phyloP scores from a whole-genome alignment of 805 yeast genomes.

The Metschnikowia reukaufii region DNA sequence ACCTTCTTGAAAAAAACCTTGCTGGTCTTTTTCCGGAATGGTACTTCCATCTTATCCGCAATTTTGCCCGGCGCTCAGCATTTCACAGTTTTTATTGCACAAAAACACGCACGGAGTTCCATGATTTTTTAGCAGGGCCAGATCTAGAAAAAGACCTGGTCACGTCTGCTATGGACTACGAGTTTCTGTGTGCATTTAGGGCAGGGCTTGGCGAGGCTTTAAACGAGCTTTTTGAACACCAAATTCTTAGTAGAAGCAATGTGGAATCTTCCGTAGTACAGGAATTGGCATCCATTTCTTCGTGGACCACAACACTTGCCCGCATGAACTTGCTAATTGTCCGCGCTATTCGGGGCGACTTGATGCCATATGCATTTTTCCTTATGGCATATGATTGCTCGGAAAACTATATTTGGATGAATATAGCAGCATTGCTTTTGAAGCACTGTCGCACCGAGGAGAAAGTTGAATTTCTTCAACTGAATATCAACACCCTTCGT shows the following conservation, averaged over 20 bases:
- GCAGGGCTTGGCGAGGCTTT: conserved; percentile 2
- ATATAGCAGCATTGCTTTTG: background rate
- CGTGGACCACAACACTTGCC: background rate
- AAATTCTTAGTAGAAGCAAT: background rate
- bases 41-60: conserved; percentile 5
- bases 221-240: background rate
- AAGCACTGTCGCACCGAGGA: background rate
- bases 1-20: conserved; percentile 1
- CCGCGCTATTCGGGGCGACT: background rate
- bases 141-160: background rate
- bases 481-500: background rate
- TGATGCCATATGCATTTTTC: background rate
- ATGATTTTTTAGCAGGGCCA: background rate
- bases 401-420: background rate
- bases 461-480: background rate
- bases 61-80: conserved; percentile 2
- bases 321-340: background rate
- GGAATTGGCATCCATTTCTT: conserved; percentile 1
- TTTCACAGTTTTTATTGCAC: conserved; percentile 5
- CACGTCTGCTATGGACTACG: conserved; percentile 1
- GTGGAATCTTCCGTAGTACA: background rate
- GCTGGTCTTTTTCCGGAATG: conserved; percentile 8
- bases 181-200: conserved; percentile 3
- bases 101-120: background rate
- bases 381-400: background rate